Conservation (phyloP, 2,329 filamentous ascomycete species). For the Clonostachys solani region DNA sequence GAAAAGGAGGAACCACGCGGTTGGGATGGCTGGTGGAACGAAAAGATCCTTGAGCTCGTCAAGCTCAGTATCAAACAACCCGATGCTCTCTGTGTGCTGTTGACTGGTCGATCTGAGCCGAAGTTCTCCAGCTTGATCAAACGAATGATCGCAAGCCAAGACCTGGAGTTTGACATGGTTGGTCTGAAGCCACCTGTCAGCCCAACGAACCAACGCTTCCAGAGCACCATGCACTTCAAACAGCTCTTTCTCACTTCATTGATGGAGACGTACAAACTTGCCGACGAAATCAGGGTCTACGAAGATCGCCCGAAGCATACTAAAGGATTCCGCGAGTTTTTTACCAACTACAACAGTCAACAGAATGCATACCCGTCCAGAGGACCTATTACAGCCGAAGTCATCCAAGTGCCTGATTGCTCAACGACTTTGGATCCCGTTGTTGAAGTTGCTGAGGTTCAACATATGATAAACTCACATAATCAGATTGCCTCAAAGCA, state of each 20-base stretch:
- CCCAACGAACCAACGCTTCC: slow-evolving; percentile 74
- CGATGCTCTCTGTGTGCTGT: slow-evolving; percentile 77
- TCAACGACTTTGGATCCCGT: slow-evolving; percentile 72
- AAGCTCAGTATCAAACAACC: slow-evolving; percentile 77
- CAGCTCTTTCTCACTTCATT: slow-evolving; percentile 76
- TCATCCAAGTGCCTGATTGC: slow-evolving; percentile 80
- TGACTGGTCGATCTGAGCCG: slow-evolving; percentile 80
- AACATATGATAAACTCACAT: slow-evolving; percentile 85
- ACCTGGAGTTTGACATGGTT: slow-evolving; percentile 82
- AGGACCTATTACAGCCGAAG: slow-evolving; percentile 68
- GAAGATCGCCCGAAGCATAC: slow-evolving; percentile 66
- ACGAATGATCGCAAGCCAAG: slow-evolving; percentile 73
- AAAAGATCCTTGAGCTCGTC: slow-evolving; percentile 78
- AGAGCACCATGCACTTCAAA: slow-evolving; percentile 88
- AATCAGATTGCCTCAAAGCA: slow-evolving; percentile 49
- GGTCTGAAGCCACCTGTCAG: slow-evolving; percentile 82
- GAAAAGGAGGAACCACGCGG: slow-evolving; percentile 77
- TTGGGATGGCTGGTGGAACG: slow-evolving; percentile 97
- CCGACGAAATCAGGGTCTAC: slow-evolving; percentile 77
- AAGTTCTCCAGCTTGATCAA: slow-evolving; percentile 76
- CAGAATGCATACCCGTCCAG: slow-evolving; percentile 47
- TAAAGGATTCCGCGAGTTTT: slow-evolving; percentile 80
- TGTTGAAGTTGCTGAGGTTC: slow-evolving; percentile 76
- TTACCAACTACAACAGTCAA: slow-evolving; percentile 68
- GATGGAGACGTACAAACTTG: slow-evolving; percentile 79